Base-by-base conservation (phyloP, 345 rosid species). In the Balakata baccata region DNA sequence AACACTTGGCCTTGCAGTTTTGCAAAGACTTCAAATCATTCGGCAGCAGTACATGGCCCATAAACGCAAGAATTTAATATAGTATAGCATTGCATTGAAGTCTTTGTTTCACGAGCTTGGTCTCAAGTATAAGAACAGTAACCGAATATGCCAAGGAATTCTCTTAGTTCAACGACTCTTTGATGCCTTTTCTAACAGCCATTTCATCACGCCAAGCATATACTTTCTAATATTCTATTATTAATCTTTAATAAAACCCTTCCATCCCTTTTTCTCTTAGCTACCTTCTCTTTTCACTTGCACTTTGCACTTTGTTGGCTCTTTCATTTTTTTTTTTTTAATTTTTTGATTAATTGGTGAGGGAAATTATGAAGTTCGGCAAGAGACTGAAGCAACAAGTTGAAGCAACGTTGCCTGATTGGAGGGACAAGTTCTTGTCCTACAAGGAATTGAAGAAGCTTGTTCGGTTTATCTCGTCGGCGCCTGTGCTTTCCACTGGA, bases 391-490 rank as follows among this genome's bases (percentile, higher is more conserved):
- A 86, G 82, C 92, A 88, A 59, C 98, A 94, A 75, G 84, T 87
- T 52, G 84, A 86, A 66, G 96, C 90, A 77, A 86, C 96, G 1
- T 75, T 91, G 78, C 96, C 97, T 0, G 91, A 77, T 43, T 94
- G 98, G 98, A 79, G 86, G 4, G 90, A 89, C 88, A 90, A 90
- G 79, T 94, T 78, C 72, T 66, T 94, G 38, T 78, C 89, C 22
- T 94, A 92, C 75, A 90, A 94, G 73, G 91, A 87, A 50, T 68
- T 94, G 83, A 94, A 92, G 89, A 87, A 88, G 84, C 88, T 90
- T 20, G 90, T 94, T 45, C 77, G 81, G 20, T 59, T 79, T 60
- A 79, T 88, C 38, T 84, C 91, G 41, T 76, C 85, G 9, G 74
- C 82, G 11, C 85, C 88, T 3, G 38, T 78, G 0, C 3, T 58